A percentile compares a stretch with the other conserved stretches of the same genome.
Evolutionary conservation across 1,284 basidiomycete species (phyloP).

Genomic region (Phaffia rhodozyma): DNA sequence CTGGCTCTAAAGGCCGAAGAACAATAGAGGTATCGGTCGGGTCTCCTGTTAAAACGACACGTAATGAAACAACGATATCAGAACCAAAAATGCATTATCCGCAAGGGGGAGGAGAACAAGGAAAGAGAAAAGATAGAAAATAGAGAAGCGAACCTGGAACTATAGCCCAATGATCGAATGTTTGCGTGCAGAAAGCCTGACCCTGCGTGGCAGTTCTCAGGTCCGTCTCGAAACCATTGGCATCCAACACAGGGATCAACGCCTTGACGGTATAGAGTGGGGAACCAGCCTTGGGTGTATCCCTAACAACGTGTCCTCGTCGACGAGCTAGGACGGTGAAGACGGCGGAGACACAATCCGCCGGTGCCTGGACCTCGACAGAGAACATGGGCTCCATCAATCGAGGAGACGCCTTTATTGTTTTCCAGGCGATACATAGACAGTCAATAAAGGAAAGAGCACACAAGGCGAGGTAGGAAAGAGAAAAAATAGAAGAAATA

Average conservation of each 20-base stretch:
- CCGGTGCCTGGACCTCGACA: conserved; percentile 94
- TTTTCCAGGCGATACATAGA: background rate
- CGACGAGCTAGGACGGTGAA: conserved; percentile 94
- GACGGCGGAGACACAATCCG: conserved; percentile 95
- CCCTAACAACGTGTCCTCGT: conserved; percentile 94
- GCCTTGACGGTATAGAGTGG: conserved; percentile 96
- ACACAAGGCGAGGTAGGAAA: background rate
- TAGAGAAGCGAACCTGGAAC: conserved; percentile 60
- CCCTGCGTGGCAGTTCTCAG: conserved; percentile 92
- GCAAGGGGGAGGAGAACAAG: no score
- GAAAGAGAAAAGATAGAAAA: conserved; percentile 18
- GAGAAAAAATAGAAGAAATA: background rate
- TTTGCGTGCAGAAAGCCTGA: conserved; percentile 90
- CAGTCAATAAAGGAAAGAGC: conserved; percentile 19
- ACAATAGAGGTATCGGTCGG: conserved; percentile 93
- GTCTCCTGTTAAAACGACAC: conserved; percentile 49
- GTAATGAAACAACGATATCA: background rate
- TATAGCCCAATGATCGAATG: conserved; percentile 97
- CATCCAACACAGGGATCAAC: conserved; percentile 93
- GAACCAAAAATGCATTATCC: no score
- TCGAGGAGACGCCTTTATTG: conserved; percentile 63
- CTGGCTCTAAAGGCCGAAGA: conserved; percentile 89
- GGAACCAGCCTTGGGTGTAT: conserved; percentile 92
- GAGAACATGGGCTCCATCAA: conserved; percentile 96
- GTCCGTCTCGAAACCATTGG: conserved; percentile 98